Evolutionary conservation across 1,139 yeast genomes (phyloP).

Genomic region (Pichia sp.): DNA sequence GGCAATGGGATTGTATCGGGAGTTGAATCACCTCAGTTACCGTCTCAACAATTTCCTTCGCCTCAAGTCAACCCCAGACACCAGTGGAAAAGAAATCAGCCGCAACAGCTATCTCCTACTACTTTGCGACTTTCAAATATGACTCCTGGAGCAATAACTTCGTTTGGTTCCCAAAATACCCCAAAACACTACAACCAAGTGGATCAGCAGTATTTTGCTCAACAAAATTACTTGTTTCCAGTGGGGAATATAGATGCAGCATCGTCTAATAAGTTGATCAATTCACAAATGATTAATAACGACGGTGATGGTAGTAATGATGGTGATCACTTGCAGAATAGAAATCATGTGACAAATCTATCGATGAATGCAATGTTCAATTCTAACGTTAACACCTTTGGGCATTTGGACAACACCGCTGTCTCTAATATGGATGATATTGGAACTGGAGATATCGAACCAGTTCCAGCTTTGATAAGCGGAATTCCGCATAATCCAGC

Average conservation of each 20-base stretch:
- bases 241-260: not conserved
- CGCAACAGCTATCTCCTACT: slow-evolving; percentile 4
- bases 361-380: not conserved
- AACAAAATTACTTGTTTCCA: slow-evolving; percentile 5
- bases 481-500: not conserved
- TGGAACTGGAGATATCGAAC: not conserved
- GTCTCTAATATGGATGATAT: not conserved
- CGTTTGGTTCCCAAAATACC: not conserved
- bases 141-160: slow-evolving; percentile 3
- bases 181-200: slow-evolving; percentile 17
- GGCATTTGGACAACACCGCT: not conserved
- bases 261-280: not conserved
- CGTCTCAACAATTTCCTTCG: slow-evolving; percentile 4
- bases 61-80: not conserved
- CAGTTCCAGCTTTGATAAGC: not conserved
- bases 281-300: not conserved
- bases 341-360: not conserved
- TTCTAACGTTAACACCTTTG: not conserved
- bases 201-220: slow-evolving; percentile 18
- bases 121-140: slow-evolving; percentile 1
- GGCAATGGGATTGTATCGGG: not conserved
- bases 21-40: slow-evolving; percentile 9
- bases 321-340: not conserved
- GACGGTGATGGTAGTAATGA: not conserved
- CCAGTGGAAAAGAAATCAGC: not conserved